Evolutionary conservation across 2,329 filamentous ascomycete species (phyloP), one percentile per base, ranked within the genome.

Genomic region (Hysterium pulicare): DNA sequence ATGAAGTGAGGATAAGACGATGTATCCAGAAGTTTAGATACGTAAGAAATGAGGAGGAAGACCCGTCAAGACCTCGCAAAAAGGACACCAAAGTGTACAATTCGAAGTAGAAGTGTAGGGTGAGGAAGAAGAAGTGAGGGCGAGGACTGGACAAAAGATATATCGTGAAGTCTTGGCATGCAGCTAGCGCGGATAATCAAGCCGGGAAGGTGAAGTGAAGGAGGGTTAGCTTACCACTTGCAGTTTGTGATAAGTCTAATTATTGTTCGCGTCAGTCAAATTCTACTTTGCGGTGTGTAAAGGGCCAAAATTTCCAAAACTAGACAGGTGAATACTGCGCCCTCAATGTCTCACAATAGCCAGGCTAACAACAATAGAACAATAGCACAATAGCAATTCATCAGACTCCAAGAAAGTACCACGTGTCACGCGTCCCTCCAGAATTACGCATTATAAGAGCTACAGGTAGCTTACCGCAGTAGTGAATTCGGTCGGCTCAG

Each of bases 161-260:
- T 37, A 37, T 37, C 17, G 7, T 37, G 34, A 16, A 22, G 20
- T 19, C 34, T 37, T 37, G 34, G 34, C 34, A 37, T 37, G 34
- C 34, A 37, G 13, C 34, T 37, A 22, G 34, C 19, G 19, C 16
- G 10, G 16, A 7, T 37, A n/a, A 21, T 16, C 34, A 13, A 11
- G n/a, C 15, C 10, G 20, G 13, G 9, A 26, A 17, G 21, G 9
- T 9, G 26, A 39, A 30, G 37, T 17, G 23, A 31, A 39, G 31
- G 20, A 17, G 20, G 43, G 46, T 32, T 38, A n/a, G 41, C 84
- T 72, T 84, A 90, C 86, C 71, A 89, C 77, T 76, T 88, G 84
- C 56, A 87, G 83, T 72, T 85, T 85, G 59, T 85, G 82, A 61
- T 83, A 75, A 48, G 80, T 78, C 80, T 86, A 59, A 58, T 53